Conservation (phyloP, 2,329 filamentous ascomycete species). For the Cercospora janseana region DNA sequence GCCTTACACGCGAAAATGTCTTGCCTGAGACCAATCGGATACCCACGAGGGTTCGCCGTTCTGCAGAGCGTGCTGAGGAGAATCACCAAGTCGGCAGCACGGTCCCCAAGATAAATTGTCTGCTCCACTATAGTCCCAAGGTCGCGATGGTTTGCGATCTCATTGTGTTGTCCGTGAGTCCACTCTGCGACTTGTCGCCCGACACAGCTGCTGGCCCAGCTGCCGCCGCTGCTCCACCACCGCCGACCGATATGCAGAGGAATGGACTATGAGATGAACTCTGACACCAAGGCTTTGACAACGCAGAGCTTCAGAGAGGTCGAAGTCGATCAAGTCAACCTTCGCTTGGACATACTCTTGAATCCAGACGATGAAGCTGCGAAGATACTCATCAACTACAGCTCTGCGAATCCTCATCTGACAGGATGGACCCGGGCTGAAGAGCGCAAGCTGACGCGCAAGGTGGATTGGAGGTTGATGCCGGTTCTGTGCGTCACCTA, state of each 20-base stretch:
- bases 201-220: too few relatives aligned
- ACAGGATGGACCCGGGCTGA: constrained; percentile 44
- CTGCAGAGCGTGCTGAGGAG: not conserved
- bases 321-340: constrained; percentile 7
- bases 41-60: not conserved
- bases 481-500: constrained; percentile 50
- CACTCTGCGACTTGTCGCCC: too few relatives aligned
- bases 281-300: constrained; percentile 11
- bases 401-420: constrained; percentile 12
- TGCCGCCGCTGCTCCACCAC: not conserved
- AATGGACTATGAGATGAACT: constrained; percentile 14
- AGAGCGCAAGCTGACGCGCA: constrained; percentile 44
- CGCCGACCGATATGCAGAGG: not conserved
- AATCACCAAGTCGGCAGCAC: not conserved
- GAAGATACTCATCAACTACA: constrained; percentile 16
- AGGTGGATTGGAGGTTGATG: constrained; percentile 47
- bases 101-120: too few relatives aligned
- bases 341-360: constrained; percentile 6
- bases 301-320: not conserved
- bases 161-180: too few relatives aligned
- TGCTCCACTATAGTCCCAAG: too few relatives aligned
- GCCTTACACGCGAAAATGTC: constrained; percentile 1
- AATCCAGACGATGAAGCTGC: constrained; percentile 19
- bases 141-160: too few relatives aligned
- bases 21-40: too few relatives aligned